Evolutionary conservation across 1,284 basidiomycete genomes (phyloP).

Genomic region (Heterobasidion parviporum): DNA sequence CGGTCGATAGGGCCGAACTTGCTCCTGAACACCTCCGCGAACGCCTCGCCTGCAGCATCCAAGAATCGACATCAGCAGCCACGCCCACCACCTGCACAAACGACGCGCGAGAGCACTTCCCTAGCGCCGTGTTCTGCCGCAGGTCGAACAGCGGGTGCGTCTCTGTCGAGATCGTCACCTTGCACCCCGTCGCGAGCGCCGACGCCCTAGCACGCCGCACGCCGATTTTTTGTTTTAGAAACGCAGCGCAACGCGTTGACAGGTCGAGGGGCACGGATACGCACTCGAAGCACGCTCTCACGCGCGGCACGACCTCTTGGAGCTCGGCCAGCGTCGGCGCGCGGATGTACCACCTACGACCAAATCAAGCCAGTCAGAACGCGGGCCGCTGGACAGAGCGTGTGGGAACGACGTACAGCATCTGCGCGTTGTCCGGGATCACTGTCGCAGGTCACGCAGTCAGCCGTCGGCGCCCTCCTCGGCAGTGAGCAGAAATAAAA

Average conservation of each 20-base stretch:
- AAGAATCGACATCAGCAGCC: neutral
- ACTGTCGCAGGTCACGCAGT: constrained; percentile 30
- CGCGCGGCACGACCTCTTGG: constrained; percentile 28
- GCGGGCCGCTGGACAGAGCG: neutral
- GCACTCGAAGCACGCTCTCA: constrained; percentile 21
- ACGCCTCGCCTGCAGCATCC: neutral
- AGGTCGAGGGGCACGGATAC: constrained; percentile 20
- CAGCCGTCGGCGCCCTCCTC: neutral
- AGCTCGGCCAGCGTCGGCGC: constrained; percentile 55
- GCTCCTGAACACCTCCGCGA: no score
- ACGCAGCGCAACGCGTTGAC: no score
- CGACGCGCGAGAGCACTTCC: constrained; percentile 23
- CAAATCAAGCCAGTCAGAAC: neutral
- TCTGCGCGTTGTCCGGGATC: constrained; percentile 70
- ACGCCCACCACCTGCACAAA: neutral
- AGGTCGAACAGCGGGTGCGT: constrained; percentile 35
- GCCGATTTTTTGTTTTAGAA: no score
- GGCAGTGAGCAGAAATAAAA: neutral
- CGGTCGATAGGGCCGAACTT: constrained; percentile 1
- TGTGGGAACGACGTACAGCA: constrained; percentile 30
- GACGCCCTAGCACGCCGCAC: constrained; percentile 45
- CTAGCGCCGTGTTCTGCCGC: constrained; percentile 51
- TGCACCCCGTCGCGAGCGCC: constrained; percentile 61
- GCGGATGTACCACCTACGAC: constrained; percentile 45
- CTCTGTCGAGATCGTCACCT: constrained; percentile 30